phyloP scores from a whole-genome alignment of 495 filamentous ascomycete genomes.

The Tuber borchii region DNA sequence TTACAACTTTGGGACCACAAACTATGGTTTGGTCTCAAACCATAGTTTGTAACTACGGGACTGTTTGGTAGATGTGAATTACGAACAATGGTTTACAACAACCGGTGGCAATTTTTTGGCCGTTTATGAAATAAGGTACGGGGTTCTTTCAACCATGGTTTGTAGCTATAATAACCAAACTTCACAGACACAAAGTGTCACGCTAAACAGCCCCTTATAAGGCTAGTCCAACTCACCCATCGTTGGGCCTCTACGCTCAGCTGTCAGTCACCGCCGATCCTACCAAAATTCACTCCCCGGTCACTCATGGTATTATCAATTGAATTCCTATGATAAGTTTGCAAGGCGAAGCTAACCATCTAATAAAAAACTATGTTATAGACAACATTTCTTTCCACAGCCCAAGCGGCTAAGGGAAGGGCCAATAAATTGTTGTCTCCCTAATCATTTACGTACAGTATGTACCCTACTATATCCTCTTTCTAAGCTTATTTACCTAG shows the following conservation, averaged over 20 bases:
- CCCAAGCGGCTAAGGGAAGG: background rate
- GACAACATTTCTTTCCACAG: background rate
- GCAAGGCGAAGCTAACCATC: background rate
- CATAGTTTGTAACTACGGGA: no score
- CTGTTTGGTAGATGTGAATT: no score
- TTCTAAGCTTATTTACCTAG: background rate
- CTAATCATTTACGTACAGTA: background rate
- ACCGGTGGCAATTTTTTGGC: no score
- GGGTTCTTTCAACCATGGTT: no score
- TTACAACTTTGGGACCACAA: no score
- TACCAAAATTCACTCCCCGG: background rate
- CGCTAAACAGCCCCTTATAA: no score
- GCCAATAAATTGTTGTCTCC: background rate
- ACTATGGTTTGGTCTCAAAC: no score
- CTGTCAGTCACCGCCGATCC: background rate
- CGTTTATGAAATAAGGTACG: no score
- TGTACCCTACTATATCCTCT: background rate
- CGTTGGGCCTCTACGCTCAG: background rate
- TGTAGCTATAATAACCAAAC: no score
- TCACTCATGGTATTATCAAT: background rate
- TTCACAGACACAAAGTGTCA: no score
- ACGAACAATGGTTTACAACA: no score
- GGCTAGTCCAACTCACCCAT: background rate
- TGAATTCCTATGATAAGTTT: background rate
- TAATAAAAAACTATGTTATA: background rate